Conservation (phyloP, 345 rosid genomes). For the Fremontodendron californicum region DNA sequence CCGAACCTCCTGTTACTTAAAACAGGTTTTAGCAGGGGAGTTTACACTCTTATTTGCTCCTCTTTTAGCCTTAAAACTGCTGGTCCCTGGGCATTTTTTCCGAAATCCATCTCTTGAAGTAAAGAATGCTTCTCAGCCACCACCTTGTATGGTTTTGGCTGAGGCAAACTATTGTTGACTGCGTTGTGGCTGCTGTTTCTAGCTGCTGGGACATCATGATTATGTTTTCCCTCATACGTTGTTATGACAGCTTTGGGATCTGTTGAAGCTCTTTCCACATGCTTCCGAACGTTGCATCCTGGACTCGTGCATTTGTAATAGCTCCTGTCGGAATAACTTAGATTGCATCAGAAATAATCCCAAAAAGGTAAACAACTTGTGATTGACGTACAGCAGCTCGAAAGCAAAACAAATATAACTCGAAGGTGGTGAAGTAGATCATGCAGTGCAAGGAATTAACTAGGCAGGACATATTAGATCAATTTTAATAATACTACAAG, state of each 20-base stretch:
- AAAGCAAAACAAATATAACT: not conserved
- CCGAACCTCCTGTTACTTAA: not conserved
- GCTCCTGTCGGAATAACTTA: constrained; percentile 46
- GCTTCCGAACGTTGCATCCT: constrained; percentile 93
- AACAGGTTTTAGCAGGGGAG: not conserved
- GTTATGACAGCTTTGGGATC: constrained; percentile 89
- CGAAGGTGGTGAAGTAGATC: not conserved
- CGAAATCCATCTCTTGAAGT: constrained; percentile 41
- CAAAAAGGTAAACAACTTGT: not conserved
- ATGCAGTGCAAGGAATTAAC: not conserved
- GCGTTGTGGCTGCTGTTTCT: constrained; percentile 48
- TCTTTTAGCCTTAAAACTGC: constrained; percentile 62
- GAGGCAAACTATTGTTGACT: constrained; percentile 22
- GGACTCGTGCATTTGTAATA: constrained; percentile 82
- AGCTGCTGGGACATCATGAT: constrained; percentile 76
- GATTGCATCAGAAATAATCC: constrained; percentile 20
- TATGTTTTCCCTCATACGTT: constrained; percentile 94
- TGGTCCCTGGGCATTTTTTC: constrained; percentile 49
- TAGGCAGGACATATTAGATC: not conserved
- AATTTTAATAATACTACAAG: too few relatives aligned
- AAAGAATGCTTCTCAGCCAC: constrained; percentile 32
- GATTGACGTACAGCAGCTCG: constrained; percentile 4
- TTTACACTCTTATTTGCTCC: constrained; percentile 52
- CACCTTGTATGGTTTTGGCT: constrained; percentile 28
- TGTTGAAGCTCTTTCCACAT: constrained; percentile 88